Percentiles rank a stretch among this genome's conserved stretches.
These are phyloP conservation scores for Lactarius evosmus DNA, from an alignment of 768 basidiomycete species.

Conservation along the genomic window DNA sequence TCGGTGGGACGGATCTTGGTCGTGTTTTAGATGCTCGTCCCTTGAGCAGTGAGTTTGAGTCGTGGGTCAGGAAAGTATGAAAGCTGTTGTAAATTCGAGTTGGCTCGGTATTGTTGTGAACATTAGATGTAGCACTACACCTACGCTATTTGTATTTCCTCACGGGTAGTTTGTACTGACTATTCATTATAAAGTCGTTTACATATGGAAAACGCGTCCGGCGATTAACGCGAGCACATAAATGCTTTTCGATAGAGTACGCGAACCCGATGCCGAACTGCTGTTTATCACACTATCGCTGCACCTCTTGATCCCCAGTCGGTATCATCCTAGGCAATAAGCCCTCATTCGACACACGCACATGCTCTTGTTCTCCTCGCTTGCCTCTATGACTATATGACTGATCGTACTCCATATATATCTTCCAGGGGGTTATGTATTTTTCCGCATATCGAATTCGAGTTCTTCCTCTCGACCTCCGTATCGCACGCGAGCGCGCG, in stretches of 20 bases:
- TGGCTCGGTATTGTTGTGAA: too few relatives aligned
- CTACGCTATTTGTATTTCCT: too few relatives aligned
- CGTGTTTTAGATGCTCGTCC: not conserved
- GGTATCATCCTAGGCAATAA: constrained; percentile 63
- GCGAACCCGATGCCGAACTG: too few relatives aligned
- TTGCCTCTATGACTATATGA: too few relatives aligned
- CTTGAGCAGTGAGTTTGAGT: not conserved
- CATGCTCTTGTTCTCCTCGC: constrained; percentile 44
- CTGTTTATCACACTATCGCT: not conserved
- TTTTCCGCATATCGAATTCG: constrained; percentile 69
- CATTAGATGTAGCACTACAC: too few relatives aligned
- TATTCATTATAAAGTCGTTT: too few relatives aligned
- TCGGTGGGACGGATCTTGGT: not conserved
- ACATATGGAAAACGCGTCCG: too few relatives aligned
- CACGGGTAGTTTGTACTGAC: too few relatives aligned
- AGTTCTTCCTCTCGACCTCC: constrained; percentile 86
- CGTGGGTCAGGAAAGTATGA: too few relatives aligned
- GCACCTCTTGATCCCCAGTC: constrained; percentile 38
- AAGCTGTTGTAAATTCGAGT: too few relatives aligned
- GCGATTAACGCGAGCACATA: too few relatives aligned
- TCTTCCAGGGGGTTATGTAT: constrained; percentile 71
- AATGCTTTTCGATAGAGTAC: too few relatives aligned
- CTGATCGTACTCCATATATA: constrained; percentile 1
- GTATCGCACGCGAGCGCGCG: constrained; percentile 70
- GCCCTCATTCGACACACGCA: constrained; percentile 65